These are phyloP conservation scores for Chytridium lagenaria DNA, from an alignment of 371 early-diverging fungal genomes.

Conservation along the genomic window DNA sequence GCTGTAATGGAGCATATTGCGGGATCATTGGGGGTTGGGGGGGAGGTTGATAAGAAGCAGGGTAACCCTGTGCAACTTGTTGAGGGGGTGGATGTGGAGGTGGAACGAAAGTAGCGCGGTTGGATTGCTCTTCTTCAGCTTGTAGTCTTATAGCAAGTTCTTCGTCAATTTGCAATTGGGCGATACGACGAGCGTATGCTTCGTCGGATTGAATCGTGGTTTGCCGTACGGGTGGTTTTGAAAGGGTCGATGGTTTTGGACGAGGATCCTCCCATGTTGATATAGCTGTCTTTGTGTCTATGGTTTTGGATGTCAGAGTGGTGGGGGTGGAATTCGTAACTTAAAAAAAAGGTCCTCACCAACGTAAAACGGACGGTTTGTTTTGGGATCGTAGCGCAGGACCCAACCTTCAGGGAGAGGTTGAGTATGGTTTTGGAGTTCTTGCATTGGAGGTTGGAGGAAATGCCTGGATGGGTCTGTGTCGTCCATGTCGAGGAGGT, in stretches of 20 bases:
- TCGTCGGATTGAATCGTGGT: neutral
- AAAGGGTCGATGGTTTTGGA: neutral
- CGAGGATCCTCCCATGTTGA: neutral
- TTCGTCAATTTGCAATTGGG: neutral
- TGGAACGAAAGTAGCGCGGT: neutral
- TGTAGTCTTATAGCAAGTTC: neutral
- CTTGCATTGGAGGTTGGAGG: too few relatives aligned
- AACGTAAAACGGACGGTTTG: neutral
- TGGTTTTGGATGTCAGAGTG: too few relatives aligned
- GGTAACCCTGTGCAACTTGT: neutral
- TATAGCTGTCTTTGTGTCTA: too few relatives aligned
- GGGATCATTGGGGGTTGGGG: too few relatives aligned
- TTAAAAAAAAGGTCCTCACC: too few relatives aligned
- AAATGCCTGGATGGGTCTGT: too few relatives aligned
- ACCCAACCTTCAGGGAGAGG: neutral
- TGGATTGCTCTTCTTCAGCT: neutral
- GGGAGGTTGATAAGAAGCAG: neutral
- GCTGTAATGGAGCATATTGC: neutral
- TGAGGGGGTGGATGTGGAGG: neutral
- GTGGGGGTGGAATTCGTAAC: too few relatives aligned
- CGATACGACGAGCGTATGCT: neutral
- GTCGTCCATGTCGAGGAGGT: too few relatives aligned
- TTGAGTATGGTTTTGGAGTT: too few relatives aligned
- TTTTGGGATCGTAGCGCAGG: neutral
- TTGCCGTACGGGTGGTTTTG: neutral